Base-by-base conservation (phyloP, 2,329 filamentous ascomycete genomes). In the Phaeosphaeriaceae sp. region DNA sequence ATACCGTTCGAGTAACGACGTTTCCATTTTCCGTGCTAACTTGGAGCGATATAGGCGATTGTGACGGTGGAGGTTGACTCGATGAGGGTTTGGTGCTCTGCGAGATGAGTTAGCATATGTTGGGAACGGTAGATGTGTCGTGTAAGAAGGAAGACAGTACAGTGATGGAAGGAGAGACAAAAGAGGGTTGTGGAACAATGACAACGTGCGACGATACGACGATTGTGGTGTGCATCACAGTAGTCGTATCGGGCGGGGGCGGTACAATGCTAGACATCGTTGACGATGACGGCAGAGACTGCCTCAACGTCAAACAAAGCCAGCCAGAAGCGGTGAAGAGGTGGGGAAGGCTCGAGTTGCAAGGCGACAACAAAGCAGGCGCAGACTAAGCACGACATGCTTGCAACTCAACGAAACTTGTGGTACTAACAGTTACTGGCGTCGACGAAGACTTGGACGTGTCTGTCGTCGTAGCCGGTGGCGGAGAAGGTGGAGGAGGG, bases 1-100 rank as follows among this genome's bases (percentile, higher is more conserved):
- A 78, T 15, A 84, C 74, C 1, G 80, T 83, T 33, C 81, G 72
- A 5, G 81, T 83, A 1, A 82, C 70, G 5, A 79, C 58, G 2
- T 67, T 70, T 20, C 81, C 81, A 20, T 79, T 80, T 21, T 81
- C 70, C 0, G 80, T 83, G n/a, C 81, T 68, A 13, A 79, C 68
- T 77, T 48, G 68, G 60, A 24, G 63, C 56, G 19, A 47, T 2
- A 47, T 49, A 7, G 45, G 31, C 2, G 21, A 48, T 51, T n/a
- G 17, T 53, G 13, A 58, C 11, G 19, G 33, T 9, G n/a, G 40
- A 20, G 50, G 13, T 27, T 33, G 27, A 41, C 42, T 61, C 57
- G 7, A 63, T 53, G 7, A 63, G 57, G 51, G 19, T 41, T 46
- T 60, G n/a, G 50, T 44, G 46, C 49, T 67, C 62, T 63, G 52